These are phyloP conservation scores for Leccinum olivaceopallidum DNA, from an alignment of 768 basidiomycete genomes.

Conservation along the genomic window DNA sequence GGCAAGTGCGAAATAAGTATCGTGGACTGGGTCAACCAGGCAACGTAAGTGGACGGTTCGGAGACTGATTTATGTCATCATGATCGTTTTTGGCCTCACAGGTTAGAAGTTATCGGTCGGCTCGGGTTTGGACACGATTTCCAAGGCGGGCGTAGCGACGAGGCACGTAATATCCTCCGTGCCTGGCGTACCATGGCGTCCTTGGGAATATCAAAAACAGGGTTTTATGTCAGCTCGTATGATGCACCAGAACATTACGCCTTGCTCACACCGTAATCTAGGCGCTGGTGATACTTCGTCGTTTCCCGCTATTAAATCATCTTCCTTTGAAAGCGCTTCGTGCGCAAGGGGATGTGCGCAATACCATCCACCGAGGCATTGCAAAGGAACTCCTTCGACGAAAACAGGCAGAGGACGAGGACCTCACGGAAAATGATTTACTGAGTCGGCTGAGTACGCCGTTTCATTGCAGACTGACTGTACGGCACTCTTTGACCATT, in stretches of 20 bases:
- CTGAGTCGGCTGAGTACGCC: conserved; percentile 4
- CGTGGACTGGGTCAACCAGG: conserved; percentile 8
- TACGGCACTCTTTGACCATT: neutral
- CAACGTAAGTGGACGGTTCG: conserved; percentile 3
- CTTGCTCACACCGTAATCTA: neutral
- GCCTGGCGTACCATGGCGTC: conserved; percentile 9
- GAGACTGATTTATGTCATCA: neutral
- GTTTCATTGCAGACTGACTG: neutral
- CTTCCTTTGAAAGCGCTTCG: conserved; percentile 11
- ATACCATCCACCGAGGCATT: conserved; percentile 13
- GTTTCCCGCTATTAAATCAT: conserved; percentile 8
- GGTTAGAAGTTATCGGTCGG: conserved; percentile 5
- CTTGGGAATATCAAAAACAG: conserved; percentile 4
- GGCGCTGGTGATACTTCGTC: conserved; percentile 4
- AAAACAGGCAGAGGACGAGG: neutral
- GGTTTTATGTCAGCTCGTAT: conserved; percentile 2
- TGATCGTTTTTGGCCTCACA: neutral
- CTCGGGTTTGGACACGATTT: conserved; percentile 12
- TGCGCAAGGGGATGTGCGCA: conserved; percentile 14
- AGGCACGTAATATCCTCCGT: conserved; percentile 6
- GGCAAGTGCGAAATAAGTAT: conserved; percentile 4
- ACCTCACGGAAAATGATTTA: conserved; percentile 1
- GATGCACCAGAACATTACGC: neutral
- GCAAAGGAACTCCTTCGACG: conserved; percentile 16
- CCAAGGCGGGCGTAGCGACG: conserved; percentile 4